phyloP scores from a whole-genome alignment of 805 yeast species.

The Metschnikowia drakensbergensis region DNA sequence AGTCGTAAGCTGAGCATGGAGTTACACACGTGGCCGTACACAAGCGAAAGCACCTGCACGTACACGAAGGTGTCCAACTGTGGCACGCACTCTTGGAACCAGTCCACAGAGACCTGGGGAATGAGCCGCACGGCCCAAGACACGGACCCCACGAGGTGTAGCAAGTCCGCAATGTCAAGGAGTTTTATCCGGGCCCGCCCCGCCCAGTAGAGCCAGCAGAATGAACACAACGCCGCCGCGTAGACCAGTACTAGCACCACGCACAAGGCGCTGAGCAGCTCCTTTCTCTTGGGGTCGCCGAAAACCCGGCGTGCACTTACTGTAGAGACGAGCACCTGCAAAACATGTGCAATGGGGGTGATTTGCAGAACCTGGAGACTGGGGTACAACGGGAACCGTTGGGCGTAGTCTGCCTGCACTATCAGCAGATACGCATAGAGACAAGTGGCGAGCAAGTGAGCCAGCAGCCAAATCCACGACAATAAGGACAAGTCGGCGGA shows the following conservation, averaged over 20 bases:
- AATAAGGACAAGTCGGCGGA: slow-evolving; percentile 15
- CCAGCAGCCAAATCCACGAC: slow-evolving; percentile 11
- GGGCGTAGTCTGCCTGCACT: slow-evolving; percentile 8
- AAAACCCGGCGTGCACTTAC: slow-evolving; percentile 2
- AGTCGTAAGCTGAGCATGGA: not conserved
- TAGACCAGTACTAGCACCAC: slow-evolving; percentile 4
- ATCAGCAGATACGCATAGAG: slow-evolving; percentile 10
- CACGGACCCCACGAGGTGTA: slow-evolving; percentile 11
- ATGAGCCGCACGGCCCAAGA: slow-evolving; percentile 12
- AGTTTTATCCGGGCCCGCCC: slow-evolving; percentile 12
- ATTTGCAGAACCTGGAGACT: not conserved
- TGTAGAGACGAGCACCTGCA: slow-evolving; percentile 1
- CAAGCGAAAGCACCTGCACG: not conserved
- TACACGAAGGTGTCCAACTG: slow-evolving; percentile 3
- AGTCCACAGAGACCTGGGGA: slow-evolving; percentile 15
- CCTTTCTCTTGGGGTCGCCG: slow-evolving; percentile 5
- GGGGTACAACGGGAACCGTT: slow-evolving; percentile 13
- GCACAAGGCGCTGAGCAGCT: slow-evolving; percentile 13
- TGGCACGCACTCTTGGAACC: slow-evolving; percentile 13
- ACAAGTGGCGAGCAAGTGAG: slow-evolving; percentile 7
- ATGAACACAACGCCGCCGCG: not conserved
- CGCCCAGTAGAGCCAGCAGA: slow-evolving; percentile 3
- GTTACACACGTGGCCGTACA: not conserved
- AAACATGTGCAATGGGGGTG: not conserved
- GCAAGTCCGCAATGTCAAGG: slow-evolving; percentile 15